phyloP scores from a whole-genome alignment of 225 moss, liverwort and hornwort species.

The Marchantia polymorpha region DNA sequence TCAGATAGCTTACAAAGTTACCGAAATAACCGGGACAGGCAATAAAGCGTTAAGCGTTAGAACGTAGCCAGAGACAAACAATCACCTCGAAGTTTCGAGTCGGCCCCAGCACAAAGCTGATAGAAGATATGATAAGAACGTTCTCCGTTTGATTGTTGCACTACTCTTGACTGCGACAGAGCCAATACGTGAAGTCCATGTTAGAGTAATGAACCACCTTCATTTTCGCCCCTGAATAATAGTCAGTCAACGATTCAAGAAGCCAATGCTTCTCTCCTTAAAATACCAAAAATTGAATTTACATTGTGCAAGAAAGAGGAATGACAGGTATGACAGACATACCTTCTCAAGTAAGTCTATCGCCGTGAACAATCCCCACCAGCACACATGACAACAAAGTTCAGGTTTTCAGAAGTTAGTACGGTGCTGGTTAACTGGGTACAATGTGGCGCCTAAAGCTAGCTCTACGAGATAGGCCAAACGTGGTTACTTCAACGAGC shows the following conservation, averaged over 20 bases:
- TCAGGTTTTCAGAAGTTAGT: slow-evolving; percentile 3
- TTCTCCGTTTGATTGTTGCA: slow-evolving; percentile 88
- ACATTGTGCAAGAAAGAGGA: neutral
- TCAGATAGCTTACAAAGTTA: neutral
- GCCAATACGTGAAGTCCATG: neutral
- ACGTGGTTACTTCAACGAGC: neutral
- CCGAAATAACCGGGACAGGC: no score
- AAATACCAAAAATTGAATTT: neutral
- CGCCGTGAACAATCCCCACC: slow-evolving; percentile 18
- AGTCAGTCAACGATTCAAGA: neutral
- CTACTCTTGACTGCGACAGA: slow-evolving; percentile 84
- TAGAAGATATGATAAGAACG: slow-evolving; percentile 96
- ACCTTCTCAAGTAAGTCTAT: slow-evolving; percentile 95
- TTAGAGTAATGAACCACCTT: neutral
- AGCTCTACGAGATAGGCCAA: neutral
- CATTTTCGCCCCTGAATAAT: neutral
- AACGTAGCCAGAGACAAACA: neutral
- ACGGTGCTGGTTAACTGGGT: neutral
- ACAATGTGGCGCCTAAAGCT: neutral
- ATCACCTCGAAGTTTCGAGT: slow-evolving; percentile 63
- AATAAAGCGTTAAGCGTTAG: no score
- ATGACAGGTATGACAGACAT: neutral
- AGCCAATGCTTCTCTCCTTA: neutral
- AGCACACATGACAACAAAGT: slow-evolving; percentile 25
- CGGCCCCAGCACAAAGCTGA: slow-evolving; percentile 98